phyloP scores from a whole-genome alignment of 495 filamentous ascomycete genomes.

The Penicillium coffeae region DNA sequence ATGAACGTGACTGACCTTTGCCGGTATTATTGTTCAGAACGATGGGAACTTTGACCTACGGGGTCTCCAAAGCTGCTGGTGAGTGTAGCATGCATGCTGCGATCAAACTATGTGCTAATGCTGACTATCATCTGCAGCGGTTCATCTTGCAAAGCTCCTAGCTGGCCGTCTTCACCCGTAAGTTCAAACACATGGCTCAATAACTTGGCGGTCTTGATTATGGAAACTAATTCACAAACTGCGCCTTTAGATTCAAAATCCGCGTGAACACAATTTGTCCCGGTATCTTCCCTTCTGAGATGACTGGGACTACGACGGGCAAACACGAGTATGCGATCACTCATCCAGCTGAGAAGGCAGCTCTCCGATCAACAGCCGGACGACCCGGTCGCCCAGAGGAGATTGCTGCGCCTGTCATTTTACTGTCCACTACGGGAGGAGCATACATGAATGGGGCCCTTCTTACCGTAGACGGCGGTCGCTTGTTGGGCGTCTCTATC shows the following conservation, averaged over 20 bases:
- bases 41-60: slow-evolving; percentile 14
- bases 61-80: slow-evolving; percentile 9
- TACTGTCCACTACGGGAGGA: slow-evolving; percentile 6
- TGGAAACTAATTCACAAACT: too few species aligned
- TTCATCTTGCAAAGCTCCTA: slow-evolving; percentile 18
- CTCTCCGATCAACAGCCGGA: slow-evolving; percentile 6
- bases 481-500: slow-evolving; percentile 14
- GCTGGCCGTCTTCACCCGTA: slow-evolving; percentile 17
- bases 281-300: slow-evolving; percentile 37
- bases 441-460: slow-evolving; percentile 11
- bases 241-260: slow-evolving; percentile 37
- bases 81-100: slow-evolving; percentile 1
- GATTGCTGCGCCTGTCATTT: slow-evolving; percentile 5
- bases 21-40: slow-evolving; percentile 1
- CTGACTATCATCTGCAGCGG: slow-evolving; percentile 2
- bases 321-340: slow-evolving; percentile 9
- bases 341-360: slow-evolving; percentile 8
- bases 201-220: too few species aligned
- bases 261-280: slow-evolving; percentile 43
- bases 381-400: slow-evolving; percentile 7
- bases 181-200: too few species aligned
- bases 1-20: too few species aligned
- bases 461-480: slow-evolving; percentile 11
- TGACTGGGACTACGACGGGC: slow-evolving; percentile 4
- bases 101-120: too few species aligned